Conservation (phyloP, 2,329 filamentous ascomycete genomes). For the Gremmenia infestans region DNA sequence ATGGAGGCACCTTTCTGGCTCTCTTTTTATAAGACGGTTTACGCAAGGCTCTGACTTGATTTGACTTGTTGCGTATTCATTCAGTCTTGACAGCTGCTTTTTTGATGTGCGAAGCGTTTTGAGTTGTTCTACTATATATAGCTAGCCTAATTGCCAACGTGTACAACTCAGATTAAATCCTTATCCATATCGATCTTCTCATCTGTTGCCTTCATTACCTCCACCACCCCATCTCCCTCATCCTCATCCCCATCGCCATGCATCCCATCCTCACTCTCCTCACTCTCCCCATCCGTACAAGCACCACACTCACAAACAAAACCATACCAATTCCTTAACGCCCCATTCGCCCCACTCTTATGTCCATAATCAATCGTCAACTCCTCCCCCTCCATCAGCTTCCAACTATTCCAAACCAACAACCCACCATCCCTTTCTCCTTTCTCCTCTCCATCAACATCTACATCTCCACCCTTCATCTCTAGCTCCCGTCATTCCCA, state of each 20-base stretch:
- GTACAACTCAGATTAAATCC: no score
- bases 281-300: slow-evolving; percentile 10
- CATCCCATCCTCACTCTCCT: neutral
- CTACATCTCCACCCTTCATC: slow-evolving; percentile 16
- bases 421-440: slow-evolving; percentile 13
- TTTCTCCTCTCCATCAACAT: slow-evolving; percentile 4
- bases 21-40: no score
- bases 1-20: no score
- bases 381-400: slow-evolving; percentile 23
- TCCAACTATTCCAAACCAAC: slow-evolving; percentile 20
- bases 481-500: slow-evolving; percentile 20
- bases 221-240: neutral
- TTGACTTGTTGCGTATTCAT: no score
- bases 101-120: no score
- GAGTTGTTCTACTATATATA: no score
- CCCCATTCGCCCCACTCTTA: slow-evolving; percentile 12
- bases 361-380: slow-evolving; percentile 28
- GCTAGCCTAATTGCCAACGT: no score
- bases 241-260: neutral
- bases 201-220: neutral
- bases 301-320: slow-evolving; percentile 27
- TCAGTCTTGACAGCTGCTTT: no score
- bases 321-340: slow-evolving; percentile 16
- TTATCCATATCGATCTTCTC: no score
- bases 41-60: no score